phyloP scores from a whole-genome alignment of 1,284 basidiomycete genomes.

The Naganishia sp. region DNA sequence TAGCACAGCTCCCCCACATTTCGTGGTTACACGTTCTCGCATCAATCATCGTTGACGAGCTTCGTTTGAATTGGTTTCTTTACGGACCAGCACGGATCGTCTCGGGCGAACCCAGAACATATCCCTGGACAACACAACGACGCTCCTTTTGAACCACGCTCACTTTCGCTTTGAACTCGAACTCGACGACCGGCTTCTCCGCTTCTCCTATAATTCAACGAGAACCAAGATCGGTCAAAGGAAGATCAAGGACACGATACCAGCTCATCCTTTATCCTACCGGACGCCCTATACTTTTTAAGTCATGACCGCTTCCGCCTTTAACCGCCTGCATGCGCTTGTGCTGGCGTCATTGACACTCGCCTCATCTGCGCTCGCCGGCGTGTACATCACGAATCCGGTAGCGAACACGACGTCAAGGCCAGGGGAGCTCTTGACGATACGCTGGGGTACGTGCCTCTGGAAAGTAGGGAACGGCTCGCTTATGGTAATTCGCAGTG shows the following conservation, averaged over 20 bases:
- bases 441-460: constrained; percentile 63
- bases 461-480: too few relatives aligned
- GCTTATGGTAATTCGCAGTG: constrained; percentile 34
- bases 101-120: not conserved
- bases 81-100: too few relatives aligned
- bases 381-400: constrained; percentile 51
- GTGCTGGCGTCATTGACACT: constrained; percentile 41
- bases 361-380: constrained; percentile 43
- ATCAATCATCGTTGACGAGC: not conserved
- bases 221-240: not conserved
- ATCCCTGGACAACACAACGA: not conserved
- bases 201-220: not conserved
- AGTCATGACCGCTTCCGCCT: constrained; percentile 14
- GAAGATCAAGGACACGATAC: not conserved
- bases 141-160: constrained; percentile 5
- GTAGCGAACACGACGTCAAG: constrained; percentile 59
- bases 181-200: not conserved
- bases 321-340: constrained; percentile 55
- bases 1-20: not conserved
- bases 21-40: not conserved
- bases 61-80: not conserved
- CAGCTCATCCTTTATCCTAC: not conserved
- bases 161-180: not conserved
- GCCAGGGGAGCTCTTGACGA: constrained; percentile 63
- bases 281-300: not conserved